Evolutionary conservation across 495 filamentous ascomycete species (phyloP), one percentile per base, ranked within the genome.

Genomic region (Tuber brumale): DNA sequence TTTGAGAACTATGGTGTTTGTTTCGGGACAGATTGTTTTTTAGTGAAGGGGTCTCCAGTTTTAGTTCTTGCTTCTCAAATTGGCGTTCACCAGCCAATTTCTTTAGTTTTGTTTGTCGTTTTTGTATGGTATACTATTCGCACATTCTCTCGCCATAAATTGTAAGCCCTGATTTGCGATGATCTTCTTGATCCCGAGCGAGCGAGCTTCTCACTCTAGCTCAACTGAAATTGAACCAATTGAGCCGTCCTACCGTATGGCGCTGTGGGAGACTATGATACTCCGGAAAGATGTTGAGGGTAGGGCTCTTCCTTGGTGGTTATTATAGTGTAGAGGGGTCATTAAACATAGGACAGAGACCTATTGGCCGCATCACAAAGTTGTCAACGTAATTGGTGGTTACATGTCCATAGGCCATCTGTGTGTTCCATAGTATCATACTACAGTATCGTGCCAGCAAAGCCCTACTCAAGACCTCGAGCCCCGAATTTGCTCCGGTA

Each of bases 1-100:
- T 61, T 76, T 16, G 37, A 31, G 70, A 35, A 37, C 42, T 35
- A 61, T 35, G 35, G 57, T 74, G 37, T 57, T 61, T 14, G 44
- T 31, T 57, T 72, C 39, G 9, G 27, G 51, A 44, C 69, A 73
- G 19, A 39, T 45, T 45, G 57, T 42, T 48, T 74, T 75, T 37
- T 27, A 12, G 43, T 44, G 27, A 14, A 35, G 27, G 57, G 57
- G 16, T 16, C n/a, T 31, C 14, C 31, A 18, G 4, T 35, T 66
- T 66, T 19, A 44, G 18, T 44, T n/a, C 45, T 76, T 75, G 39
- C 31, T 46, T 69, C 39, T 19, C 42, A 19, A 69, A 66, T 57
- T 45, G 35, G 66, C 41, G 37, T 42, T 4, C 5, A 4, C 14
- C 12, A 66, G 7, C 31, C 27, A 7, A 0, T 35, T 35, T 66